Evolutionary conservation across 1,284 basidiomycete genomes (phyloP).

Genomic region (Pyrrhoderma lamaoense): DNA sequence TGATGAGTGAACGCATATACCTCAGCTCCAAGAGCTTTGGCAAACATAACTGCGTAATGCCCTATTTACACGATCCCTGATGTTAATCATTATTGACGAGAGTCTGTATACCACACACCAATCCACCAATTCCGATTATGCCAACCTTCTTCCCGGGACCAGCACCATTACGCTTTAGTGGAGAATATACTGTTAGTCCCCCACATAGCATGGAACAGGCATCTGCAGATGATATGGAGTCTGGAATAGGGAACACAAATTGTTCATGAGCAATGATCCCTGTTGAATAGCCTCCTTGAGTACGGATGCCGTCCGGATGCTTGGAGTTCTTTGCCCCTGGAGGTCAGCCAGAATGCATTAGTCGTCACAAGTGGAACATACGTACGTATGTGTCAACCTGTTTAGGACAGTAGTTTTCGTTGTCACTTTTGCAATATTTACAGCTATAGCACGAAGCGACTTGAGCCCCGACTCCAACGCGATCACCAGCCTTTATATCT

Average conservation of each 20-base stretch:
- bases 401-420: constrained; percentile 46
- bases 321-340: constrained; percentile 30
- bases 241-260: constrained; percentile 67
- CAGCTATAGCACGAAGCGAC: constrained; percentile 47
- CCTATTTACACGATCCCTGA: constrained; percentile 29
- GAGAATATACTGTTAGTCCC: constrained; percentile 62
- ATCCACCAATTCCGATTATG: constrained; percentile 57
- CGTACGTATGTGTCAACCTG: constrained; percentile 29
- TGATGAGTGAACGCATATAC: constrained; percentile 45
- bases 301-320: constrained; percentile 47
- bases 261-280: constrained; percentile 59
- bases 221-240: constrained; percentile 44
- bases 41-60: constrained; percentile 44
- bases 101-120: neutral
- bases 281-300: constrained; percentile 59
- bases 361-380: constrained; percentile 18
- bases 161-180: constrained; percentile 52
- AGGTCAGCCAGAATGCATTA: constrained; percentile 22
- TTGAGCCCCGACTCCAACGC: constrained; percentile 62
- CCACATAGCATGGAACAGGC: constrained; percentile 53
- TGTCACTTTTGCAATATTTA: constrained; percentile 43
- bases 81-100: neutral
- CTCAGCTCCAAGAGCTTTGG: constrained; percentile 42
- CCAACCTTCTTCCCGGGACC: constrained; percentile 63
- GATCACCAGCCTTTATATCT: constrained; percentile 53